Evolutionary conservation across 495 filamentous ascomycete species (phyloP).

Genomic region (Astrothelium macrocarpum): DNA sequence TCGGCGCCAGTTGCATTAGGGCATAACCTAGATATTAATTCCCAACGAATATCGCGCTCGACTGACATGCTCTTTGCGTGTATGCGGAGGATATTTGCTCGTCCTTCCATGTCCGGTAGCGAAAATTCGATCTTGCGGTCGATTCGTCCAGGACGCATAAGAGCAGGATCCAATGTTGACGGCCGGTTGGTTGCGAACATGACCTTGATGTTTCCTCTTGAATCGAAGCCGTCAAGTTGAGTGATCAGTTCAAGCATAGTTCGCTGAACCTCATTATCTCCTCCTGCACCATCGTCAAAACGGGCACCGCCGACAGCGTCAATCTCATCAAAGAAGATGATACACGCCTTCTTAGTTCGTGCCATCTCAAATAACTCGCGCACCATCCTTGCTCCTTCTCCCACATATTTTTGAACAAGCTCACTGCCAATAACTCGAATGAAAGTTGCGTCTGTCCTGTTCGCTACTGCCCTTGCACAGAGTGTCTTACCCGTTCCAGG

Average conservation of each 20-base stretch:
- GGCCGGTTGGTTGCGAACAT: slow-evolving; percentile 99
- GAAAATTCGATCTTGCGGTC: slow-evolving; percentile 99
- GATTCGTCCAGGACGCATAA: slow-evolving; percentile 96
- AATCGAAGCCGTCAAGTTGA: slow-evolving; percentile 94
- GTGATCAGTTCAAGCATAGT: slow-evolving; percentile 99
- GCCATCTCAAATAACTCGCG: slow-evolving; percentile 99
- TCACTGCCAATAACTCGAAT: slow-evolving; percentile 97
- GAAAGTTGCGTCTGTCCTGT: slow-evolving; percentile 95
- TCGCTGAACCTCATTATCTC: slow-evolving; percentile 98
- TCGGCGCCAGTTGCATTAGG: slow-evolving; percentile 96
- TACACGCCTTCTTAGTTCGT: slow-evolving; percentile 97
- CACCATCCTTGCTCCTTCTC: slow-evolving; percentile 96
- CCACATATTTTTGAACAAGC: slow-evolving; percentile 96
- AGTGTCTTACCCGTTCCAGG: slow-evolving; percentile 97
- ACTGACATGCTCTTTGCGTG: slow-evolving; percentile 99
- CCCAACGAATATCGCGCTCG: slow-evolving; percentile 97
- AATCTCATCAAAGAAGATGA: slow-evolving; percentile 99
- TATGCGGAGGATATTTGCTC: slow-evolving; percentile 94
- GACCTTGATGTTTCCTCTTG: slow-evolving; percentile 97
- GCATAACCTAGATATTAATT: slow-evolving; percentile 91
- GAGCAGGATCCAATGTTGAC: slow-evolving; percentile 86
- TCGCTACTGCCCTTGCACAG: slow-evolving; percentile 92
- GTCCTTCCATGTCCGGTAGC: slow-evolving; percentile 88
- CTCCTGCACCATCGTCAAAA: slow-evolving; percentile 95
- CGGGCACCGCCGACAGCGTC: slow-evolving; percentile 97